Evolutionary conservation across 2,329 filamentous ascomycete genomes (phyloP), one percentile per base, ranked within the genome.

Genomic region (Curvularia eragrostidis): DNA sequence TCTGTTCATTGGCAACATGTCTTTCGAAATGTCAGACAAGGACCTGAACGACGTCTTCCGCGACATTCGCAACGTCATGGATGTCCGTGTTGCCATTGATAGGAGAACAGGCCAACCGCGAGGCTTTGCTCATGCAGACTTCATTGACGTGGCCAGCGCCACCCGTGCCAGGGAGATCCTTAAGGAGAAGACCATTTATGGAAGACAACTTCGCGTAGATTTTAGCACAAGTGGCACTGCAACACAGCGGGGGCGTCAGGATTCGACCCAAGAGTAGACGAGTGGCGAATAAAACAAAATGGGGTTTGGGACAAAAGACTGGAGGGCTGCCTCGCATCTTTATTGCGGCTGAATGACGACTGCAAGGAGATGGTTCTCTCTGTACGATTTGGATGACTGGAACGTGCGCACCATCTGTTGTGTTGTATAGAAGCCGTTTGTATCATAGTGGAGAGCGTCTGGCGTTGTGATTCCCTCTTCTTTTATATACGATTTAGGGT

Each of bases 51-150:
- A 87, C 52, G 78, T 96, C 24, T 94, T 96, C 84, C 81, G 83
- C 56, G 83, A 86, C 23, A 81, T 96, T 58, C 80, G 84, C 48
- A 89, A 91, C 74, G 84, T 94, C 47, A 79, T 84, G 52, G 90
- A 93, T 69, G 87, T 96, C 47, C 87, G 93, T 59, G 89, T 96
- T 54, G 90, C 92, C 50, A 89, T 95, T 67, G 91, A 96, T 78
- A 86, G 90, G 68, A 84, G 87, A 63, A 93, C 90, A 6, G 92
- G 92, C 44, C 89, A 90, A 78, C 90, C 90, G 36, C 84, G 91
- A 74, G 93, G 93, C 61, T 96, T 95, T 74, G 90, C 89, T 19
- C 92, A 96, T 74, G 89, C 89, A 48, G 91, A 96, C 72, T 96
- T 96, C 75, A 71, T 84, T 42, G 86, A 90, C 66, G 73, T 88